These are phyloP conservation scores for Lipomyces spencermartinsiae DNA, from an alignment of 805 yeast species.

Conservation along the genomic window DNA sequence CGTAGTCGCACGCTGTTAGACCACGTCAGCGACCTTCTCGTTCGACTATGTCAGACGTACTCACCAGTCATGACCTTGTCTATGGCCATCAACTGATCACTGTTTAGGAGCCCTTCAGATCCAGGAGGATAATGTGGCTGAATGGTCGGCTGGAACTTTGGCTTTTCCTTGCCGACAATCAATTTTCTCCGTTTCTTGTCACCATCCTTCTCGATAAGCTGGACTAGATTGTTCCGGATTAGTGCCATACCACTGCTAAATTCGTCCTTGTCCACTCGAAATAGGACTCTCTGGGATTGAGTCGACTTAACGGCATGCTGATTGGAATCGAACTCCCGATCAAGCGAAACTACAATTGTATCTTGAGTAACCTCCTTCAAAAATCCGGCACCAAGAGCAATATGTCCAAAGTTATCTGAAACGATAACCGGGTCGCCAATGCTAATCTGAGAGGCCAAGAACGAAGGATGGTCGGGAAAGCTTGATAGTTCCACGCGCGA, in stretches of 20 bases:
- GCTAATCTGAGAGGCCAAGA: slow-evolving; percentile 56
- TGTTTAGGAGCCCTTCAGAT: slow-evolving; percentile 55
- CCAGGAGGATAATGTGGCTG: not conserved
- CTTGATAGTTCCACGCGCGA: slow-evolving; percentile 17
- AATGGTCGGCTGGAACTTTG: slow-evolving; percentile 47
- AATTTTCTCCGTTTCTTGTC: slow-evolving; percentile 54
- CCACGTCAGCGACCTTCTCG: not conserved
- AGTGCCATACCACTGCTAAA: slow-evolving; percentile 74
- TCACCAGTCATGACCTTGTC: slow-evolving; percentile 65
- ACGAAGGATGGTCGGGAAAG: slow-evolving; percentile 22
- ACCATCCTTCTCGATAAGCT: slow-evolving; percentile 61
- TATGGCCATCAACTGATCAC: slow-evolving; percentile 75
- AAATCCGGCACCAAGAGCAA: slow-evolving; percentile 70
- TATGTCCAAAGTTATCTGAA: slow-evolving; percentile 82
- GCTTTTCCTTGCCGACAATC: slow-evolving; percentile 61
- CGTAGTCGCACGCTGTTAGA: slow-evolving; percentile 60
- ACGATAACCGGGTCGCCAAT: slow-evolving; percentile 69
- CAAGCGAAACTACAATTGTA: slow-evolving; percentile 57
- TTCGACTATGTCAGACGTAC: not conserved
- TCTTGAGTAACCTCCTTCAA: slow-evolving; percentile 55
- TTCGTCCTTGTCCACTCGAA: slow-evolving; percentile 81
- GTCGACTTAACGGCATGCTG: not conserved
- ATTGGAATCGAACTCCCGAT: slow-evolving; percentile 53
- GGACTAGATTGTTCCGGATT: slow-evolving; percentile 77
- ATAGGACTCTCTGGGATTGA: slow-evolving; percentile 43